Conservation (phyloP, 768 basidiomycete genomes). For the Mycena amicta region DNA sequence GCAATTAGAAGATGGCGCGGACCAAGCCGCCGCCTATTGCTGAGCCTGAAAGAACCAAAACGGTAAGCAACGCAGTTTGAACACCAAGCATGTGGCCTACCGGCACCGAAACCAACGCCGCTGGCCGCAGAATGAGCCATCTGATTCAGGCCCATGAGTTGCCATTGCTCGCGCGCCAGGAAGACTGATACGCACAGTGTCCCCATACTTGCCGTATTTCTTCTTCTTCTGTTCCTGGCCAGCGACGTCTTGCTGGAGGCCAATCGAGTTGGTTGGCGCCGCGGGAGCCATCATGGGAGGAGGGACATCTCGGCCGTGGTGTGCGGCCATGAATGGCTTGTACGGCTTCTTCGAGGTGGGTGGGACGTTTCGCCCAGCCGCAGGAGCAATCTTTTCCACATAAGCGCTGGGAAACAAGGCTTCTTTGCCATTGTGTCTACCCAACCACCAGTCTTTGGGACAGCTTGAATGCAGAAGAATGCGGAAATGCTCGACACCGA, state of each 20-base stretch:
- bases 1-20: constrained; percentile 41
- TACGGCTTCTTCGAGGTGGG: constrained; percentile 37
- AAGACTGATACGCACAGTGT: constrained; percentile 48
- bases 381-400: constrained; percentile 55
- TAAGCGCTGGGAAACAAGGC: constrained; percentile 78
- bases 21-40: constrained; percentile 56
- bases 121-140: constrained; percentile 66
- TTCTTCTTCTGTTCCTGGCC: constrained; percentile 55
- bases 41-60: constrained; percentile 32
- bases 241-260: constrained; percentile 43
- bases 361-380: constrained; percentile 23
- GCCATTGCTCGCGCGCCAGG: neutral
- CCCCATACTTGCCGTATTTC: constrained; percentile 58
- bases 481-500: constrained; percentile 51
- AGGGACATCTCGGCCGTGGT: constrained; percentile 39
- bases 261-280: constrained; percentile 40
- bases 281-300: constrained; percentile 32
- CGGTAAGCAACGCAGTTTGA: constrained; percentile 1
- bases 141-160: constrained; percentile 27
- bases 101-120: constrained; percentile 78
- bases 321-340: constrained; percentile 49
- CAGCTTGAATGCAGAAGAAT: neutral
- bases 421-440: constrained; percentile 54
- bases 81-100: constrained; percentile 37
- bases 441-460: constrained; percentile 47